phyloP scores from a whole-genome alignment of 306 rosid species.

The Dicorynia guianensis region DNA sequence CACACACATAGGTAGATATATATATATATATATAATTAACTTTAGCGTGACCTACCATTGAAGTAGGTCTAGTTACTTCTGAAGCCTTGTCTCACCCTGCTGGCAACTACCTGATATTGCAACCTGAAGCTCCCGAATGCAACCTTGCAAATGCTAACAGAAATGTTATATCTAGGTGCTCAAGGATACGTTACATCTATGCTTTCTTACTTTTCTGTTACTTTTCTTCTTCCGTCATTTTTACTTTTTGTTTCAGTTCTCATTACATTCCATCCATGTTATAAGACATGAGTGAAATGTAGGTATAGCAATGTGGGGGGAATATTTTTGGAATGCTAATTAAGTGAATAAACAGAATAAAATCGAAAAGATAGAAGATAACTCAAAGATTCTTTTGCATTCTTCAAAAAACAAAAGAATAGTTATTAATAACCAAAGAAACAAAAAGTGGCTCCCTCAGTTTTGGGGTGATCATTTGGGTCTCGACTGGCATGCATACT shows the following conservation, averaged over 20 bases:
- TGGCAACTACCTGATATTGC: conserved; percentile 1
- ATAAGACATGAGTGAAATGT: too few relatives aligned
- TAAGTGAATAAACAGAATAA: background rate
- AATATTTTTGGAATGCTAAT: too few relatives aligned
- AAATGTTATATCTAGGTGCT: too few relatives aligned
- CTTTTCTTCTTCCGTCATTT: too few relatives aligned
- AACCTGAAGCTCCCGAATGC: background rate
- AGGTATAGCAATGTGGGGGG: too few relatives aligned
- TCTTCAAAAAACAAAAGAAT: background rate
- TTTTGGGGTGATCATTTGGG: background rate
- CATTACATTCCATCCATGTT: too few relatives aligned
- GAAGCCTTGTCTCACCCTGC: background rate
- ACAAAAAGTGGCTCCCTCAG: conserved; percentile 2
- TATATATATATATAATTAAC: too few relatives aligned
- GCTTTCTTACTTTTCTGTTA: too few relatives aligned
- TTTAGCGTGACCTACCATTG: background rate
- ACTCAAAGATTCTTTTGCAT: conserved; percentile 6
- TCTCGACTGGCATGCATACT: background rate
- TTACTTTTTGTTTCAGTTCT: too few relatives aligned
- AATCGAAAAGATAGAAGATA: background rate
- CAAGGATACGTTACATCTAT: too few relatives aligned
- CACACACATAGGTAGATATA: too few relatives aligned
- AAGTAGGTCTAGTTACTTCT: background rate
- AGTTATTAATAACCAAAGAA: background rate
- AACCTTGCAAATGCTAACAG: background rate